These are phyloP conservation scores for Trametes pubescens DNA, from an alignment of 1,284 basidiomycete genomes.

Conservation along the genomic window DNA sequence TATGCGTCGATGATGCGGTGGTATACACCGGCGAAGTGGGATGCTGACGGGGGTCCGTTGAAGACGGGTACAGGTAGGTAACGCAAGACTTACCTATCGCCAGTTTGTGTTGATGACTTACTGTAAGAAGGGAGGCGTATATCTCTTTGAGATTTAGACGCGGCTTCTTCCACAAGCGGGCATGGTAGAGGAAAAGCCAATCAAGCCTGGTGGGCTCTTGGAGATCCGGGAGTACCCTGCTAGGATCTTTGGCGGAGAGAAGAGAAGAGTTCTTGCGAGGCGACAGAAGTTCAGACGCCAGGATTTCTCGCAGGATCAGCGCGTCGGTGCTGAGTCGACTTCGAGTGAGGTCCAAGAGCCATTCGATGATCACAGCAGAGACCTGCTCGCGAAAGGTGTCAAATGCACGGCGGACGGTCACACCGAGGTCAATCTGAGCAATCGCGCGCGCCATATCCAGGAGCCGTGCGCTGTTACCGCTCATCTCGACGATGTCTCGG, in stretches of 20 bases:
- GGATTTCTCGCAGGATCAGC: constrained; percentile 73
- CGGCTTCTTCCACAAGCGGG: constrained; percentile 85
- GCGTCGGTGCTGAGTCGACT: constrained; percentile 74
- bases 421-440: constrained; percentile 89
- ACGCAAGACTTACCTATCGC: constrained; percentile 67
- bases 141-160: constrained; percentile 84
- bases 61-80: not conserved
- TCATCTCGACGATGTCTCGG: constrained; percentile 86
- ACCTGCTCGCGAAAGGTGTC: constrained; percentile 94
- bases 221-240: constrained; percentile 57
- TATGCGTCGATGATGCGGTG: constrained; percentile 90
- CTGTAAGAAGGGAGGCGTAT: constrained; percentile 79
- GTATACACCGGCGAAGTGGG: constrained; percentile 87
- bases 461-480: constrained; percentile 70
- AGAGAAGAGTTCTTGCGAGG: constrained; percentile 52
- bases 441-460: constrained; percentile 86
- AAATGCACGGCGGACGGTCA: constrained; percentile 88
- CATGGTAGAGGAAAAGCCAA: constrained; percentile 81
- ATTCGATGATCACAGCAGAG: constrained; percentile 84
- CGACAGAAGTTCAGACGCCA: constrained; percentile 76
- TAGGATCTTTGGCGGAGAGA: constrained; percentile 45
- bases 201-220: constrained; percentile 71
- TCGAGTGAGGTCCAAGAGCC: constrained; percentile 84
- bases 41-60: constrained; percentile 57
- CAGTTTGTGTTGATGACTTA: constrained; percentile 80